phyloP scores from a whole-genome alignment of 345 rosid species.

The Syzygium aqueum region DNA sequence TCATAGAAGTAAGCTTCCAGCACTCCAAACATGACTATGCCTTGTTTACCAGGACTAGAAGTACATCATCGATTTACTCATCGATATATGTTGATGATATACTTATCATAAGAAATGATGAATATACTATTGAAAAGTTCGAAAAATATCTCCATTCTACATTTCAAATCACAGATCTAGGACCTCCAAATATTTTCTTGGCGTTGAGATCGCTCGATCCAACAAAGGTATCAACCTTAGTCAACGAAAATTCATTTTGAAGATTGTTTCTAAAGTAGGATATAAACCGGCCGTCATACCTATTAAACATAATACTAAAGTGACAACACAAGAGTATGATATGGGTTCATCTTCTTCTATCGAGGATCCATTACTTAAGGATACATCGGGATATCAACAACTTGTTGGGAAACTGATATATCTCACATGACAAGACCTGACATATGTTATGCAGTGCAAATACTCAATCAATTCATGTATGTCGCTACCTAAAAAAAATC shows the following conservation, averaged over 20 bases:
- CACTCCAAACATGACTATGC: neutral
- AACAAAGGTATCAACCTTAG: too few relatives aligned
- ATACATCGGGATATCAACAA: neutral
- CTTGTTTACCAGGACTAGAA: fast-evolving
- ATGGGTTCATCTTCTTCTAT: neutral
- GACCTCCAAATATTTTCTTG: neutral
- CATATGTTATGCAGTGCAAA: neutral
- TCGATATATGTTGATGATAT: neutral
- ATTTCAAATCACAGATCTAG: too few relatives aligned
- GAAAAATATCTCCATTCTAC: neutral
- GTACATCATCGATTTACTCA: too few relatives aligned
- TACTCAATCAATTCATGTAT: too few relatives aligned
- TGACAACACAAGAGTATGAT: neutral
- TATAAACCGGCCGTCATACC: too few relatives aligned
- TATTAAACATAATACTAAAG: too few relatives aligned
- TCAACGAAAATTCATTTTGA: too few relatives aligned
- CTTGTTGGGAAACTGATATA: too few relatives aligned
- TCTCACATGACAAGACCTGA: neutral
- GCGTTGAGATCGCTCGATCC: fast-evolving
- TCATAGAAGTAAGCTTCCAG: too few relatives aligned
- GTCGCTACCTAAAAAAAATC: too few relatives aligned
- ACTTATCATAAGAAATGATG: neutral
- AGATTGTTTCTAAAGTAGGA: too few relatives aligned
- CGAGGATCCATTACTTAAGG: neutral
- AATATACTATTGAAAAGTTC: too few relatives aligned